These are phyloP conservation scores for Saturnispora hagleri DNA, from an alignment of 805 yeast species.

Conservation along the genomic window DNA sequence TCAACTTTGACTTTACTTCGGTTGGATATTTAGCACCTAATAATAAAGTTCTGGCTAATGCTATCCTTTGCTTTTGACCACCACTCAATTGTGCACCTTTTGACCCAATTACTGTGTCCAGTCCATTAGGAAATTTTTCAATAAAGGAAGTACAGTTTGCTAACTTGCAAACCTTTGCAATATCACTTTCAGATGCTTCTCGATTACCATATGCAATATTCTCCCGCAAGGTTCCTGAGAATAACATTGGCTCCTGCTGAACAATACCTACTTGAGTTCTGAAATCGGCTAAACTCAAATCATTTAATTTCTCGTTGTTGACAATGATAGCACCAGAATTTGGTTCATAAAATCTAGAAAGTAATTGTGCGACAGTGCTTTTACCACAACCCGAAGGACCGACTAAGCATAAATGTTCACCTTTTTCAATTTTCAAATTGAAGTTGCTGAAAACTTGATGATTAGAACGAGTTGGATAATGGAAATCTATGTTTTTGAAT, in stretches of 20 bases:
- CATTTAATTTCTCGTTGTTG: constrained; percentile 53
- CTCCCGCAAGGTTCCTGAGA: constrained; percentile 77
- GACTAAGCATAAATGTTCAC: constrained; percentile 84
- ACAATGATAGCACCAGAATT: constrained; percentile 50
- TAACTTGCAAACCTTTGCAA: constrained; percentile 48
- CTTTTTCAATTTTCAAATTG: constrained; percentile 54
- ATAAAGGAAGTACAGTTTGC: constrained; percentile 73
- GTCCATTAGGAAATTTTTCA: constrained; percentile 66
- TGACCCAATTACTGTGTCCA: constrained; percentile 79
- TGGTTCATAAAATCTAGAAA: constrained; percentile 81
- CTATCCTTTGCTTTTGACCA: constrained; percentile 90
- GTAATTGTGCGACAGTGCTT: constrained; percentile 73
- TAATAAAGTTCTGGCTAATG: constrained; percentile 80
- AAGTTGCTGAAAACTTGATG: constrained; percentile 55
- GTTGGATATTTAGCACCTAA: constrained; percentile 28
- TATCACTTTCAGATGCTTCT: constrained; percentile 51
- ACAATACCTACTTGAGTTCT: constrained; percentile 80
- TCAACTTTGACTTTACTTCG: constrained; percentile 4
- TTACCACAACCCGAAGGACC: constrained; percentile 98
- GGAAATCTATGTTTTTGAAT: constrained; percentile 57
- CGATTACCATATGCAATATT: constrained; percentile 70
- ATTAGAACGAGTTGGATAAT: constrained; percentile 79
- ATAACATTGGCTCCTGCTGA: constrained; percentile 84
- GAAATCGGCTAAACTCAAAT: constrained; percentile 62
- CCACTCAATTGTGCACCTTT: constrained; percentile 87